Base-by-base conservation (phyloP, 768 basidiomycete species). In the Gautieria morchelliformis region DNA sequence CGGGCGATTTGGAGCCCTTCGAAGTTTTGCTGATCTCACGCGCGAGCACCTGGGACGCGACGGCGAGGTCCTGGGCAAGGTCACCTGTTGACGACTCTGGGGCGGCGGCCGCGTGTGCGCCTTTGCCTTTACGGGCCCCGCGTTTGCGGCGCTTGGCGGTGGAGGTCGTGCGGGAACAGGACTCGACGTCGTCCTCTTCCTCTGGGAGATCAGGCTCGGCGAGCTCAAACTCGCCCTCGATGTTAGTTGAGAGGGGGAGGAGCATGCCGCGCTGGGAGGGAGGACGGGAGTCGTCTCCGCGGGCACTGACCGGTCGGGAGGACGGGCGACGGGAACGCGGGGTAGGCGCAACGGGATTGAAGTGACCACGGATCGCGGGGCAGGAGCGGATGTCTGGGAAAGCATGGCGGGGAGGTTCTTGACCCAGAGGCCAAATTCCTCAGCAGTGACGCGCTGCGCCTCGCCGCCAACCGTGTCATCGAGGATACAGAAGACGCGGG, bases 391-490 rank as follows among this genome's bases (percentile, higher is more conserved):
- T 14, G 39, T 19, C 35, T 24, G 32, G 52, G 51, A 41, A 51
- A 95, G 75, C 53, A 90, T 76, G 27, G 78, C 72, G 24, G 90
- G 89, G n/a, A 99, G 74, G 63, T 84, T 83, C 69, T 81, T 84
- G 57, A 85, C 76, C 95, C 95, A 99, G 41, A 69, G 66, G 11
- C 93, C 93, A 65, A 99, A 90, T 58, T 89, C 91, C 41, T 76
- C 76, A 17, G 95, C 95, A 24, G 81, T 79, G 56, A 88, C 83
- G 54, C 91, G 84, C 59, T 71, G 70, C 4, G 78, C 76, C 50
- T 50, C 48, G 49, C 73, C 67, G 62, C 86, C 88, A 42, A 77
- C 72, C 17, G 84, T 77, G 63, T 83, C 78, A 33, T 82, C 77
- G 40, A 89, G 80, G 62, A 90, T 75, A 68, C 84, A 89, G 68